A percentile compares a stretch with the other conserved stretches of the same genome.
Evolutionary conservation across 352 stramenopile genomes (phyloP).

Genomic region (Phytophthora fragariae): DNA sequence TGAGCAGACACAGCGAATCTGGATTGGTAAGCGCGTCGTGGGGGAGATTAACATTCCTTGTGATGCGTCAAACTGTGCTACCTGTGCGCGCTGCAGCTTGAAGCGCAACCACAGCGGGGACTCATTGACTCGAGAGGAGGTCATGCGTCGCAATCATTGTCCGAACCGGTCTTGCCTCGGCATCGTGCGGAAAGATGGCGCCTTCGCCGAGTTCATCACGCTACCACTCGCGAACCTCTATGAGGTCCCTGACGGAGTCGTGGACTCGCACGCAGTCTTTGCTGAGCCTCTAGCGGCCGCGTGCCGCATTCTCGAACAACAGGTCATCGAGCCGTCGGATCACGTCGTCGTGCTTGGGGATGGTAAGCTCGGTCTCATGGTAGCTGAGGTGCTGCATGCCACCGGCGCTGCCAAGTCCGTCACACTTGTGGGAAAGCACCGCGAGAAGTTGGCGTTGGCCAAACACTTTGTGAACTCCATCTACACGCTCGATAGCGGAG

Average conservation of each 20-base stretch:
- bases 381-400: conserved; percentile 81
- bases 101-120: conserved; percentile 16
- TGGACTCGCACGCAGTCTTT: conserved; percentile 83
- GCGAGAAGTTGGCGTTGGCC: conserved; percentile 61
- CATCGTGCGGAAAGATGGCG: conserved; percentile 82
- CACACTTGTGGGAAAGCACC: conserved; percentile 69
- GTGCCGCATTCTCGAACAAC: conserved; percentile 88
- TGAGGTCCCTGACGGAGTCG: conserved; percentile 69
- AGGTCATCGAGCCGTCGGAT: conserved; percentile 59
- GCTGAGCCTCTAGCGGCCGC: conserved; percentile 88
- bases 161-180: conserved; percentile 84
- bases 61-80: conserved; percentile 56
- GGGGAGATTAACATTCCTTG: conserved; percentile 94
- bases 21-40: conserved; percentile 87
- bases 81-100: conserved; percentile 32
- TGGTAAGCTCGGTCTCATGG: conserved; percentile 89
- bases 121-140: conserved; percentile 39
- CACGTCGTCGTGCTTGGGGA: conserved; percentile 87
- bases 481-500: conserved; percentile 33
- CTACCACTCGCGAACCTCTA: conserved; percentile 85
- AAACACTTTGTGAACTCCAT: conserved; percentile 52
- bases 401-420: conserved; percentile 38
- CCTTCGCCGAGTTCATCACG: conserved; percentile 87
- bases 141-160: conserved; percentile 86
- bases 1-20: conserved; percentile 26